Evolutionary conservation across 176 grass and related monocot genomes (phyloP).

Genomic region (Elaeis guineensis): DNA sequence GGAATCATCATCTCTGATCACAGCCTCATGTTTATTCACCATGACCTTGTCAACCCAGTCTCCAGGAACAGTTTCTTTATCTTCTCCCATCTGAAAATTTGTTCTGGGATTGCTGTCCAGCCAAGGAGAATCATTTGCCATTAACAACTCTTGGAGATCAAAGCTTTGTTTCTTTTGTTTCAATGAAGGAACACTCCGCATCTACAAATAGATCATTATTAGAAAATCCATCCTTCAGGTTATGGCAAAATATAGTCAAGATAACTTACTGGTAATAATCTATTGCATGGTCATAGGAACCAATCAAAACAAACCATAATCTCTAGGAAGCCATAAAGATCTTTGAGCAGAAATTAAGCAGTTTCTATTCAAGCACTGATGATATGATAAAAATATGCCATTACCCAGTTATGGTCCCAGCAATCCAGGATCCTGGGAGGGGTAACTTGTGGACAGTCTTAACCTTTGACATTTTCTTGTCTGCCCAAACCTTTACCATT

Average conservation of each 20-base stretch:
- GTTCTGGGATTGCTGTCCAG: constrained; percentile 51
- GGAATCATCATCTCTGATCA: constrained; percentile 21
- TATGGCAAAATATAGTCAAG: neutral
- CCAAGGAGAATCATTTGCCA: constrained; percentile 73
- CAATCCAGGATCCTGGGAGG: too few relatives aligned
- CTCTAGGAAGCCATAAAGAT: neutral
- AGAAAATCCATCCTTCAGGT: neutral
- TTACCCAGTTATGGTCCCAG: too few relatives aligned
- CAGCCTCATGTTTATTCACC: constrained; percentile 42
- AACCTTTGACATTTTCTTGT: too few relatives aligned
- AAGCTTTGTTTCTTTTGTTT: constrained; percentile 94
- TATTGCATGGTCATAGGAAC: neutral
- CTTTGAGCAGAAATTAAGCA: too few relatives aligned
- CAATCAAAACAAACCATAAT: neutral
- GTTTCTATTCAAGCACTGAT: too few relatives aligned
- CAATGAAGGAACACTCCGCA: constrained; percentile 38
- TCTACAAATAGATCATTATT: constrained; percentile 25
- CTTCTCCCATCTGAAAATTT: constrained; percentile 68
- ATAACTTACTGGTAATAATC: neutral
- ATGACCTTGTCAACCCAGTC: constrained; percentile 96
- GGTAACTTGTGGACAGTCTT: too few relatives aligned
- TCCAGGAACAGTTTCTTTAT: constrained; percentile 57
- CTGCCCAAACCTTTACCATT: too few relatives aligned
- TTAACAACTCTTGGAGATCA: constrained; percentile 75
- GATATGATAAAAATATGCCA: too few relatives aligned